Conservation (phyloP, 257 asterid genomes). For the Hygrophila difformis region DNA sequence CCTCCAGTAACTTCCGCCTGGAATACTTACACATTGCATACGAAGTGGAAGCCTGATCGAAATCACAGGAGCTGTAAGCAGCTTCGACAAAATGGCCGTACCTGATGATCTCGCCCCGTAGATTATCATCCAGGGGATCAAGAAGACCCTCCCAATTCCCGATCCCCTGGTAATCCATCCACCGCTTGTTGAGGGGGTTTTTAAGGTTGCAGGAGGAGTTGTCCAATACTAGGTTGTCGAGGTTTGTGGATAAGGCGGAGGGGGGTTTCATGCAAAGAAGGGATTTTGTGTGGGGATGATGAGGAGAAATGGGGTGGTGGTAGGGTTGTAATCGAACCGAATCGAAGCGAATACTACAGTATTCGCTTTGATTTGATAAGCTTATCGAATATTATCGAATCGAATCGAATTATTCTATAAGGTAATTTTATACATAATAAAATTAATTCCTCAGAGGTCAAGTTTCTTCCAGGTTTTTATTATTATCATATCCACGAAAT, state of each 20-base stretch:
- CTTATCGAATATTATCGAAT: too few relatives aligned
- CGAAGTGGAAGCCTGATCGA: conserved; percentile 43
- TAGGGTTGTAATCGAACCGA: too few relatives aligned
- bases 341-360: too few relatives aligned
- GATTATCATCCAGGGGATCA: conserved; percentile 92
- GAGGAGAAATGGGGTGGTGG: conserved; percentile 6
- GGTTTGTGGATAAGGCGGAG: conserved; percentile 13
- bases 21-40: conserved; percentile 20
- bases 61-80: conserved; percentile 70
- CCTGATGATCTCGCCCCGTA: conserved; percentile 78
- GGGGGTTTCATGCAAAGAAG: conserved; percentile 9
- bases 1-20: conserved; percentile 53
- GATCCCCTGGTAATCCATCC: conserved; percentile 85
- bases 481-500: too few relatives aligned
- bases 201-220: too few relatives aligned
- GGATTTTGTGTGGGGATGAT: conserved; percentile 9
- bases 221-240: conserved; percentile 7
- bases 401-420: too few relatives aligned
- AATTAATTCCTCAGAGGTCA: too few relatives aligned
- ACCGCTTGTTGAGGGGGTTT: conserved; percentile 25
- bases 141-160: conserved; percentile 73
- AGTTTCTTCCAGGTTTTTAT: too few relatives aligned
- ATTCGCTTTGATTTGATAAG: too few relatives aligned
- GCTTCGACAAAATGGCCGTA: conserved; percentile 89
- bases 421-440: too few relatives aligned